Evolutionary conservation across 1,139 yeast genomes (phyloP).

Genomic region (Suhomyces coccinellae): DNA sequence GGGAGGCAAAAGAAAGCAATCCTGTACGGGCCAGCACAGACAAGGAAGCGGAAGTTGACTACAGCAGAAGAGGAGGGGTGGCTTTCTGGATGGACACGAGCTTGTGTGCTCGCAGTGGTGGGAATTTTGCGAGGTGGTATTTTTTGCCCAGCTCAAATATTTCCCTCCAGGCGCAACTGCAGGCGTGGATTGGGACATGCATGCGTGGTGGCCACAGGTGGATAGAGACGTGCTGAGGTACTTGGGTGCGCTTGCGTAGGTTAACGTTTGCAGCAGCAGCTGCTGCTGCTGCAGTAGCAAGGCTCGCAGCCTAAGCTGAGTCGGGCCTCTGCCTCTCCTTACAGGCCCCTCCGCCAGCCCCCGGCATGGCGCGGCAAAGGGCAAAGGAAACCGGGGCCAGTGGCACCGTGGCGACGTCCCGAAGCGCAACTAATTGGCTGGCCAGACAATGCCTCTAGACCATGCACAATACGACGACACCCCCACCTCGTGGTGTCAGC

Average conservation of each 20-base stretch:
- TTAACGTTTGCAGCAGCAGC: not conserved
- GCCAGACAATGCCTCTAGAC: too few relatives aligned
- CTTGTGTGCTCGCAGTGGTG: not conserved
- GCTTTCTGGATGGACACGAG: conserved; percentile 1
- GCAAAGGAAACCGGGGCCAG: too few relatives aligned
- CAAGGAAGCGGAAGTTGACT: not conserved
- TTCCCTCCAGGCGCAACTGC: not conserved
- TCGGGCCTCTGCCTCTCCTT: too few relatives aligned
- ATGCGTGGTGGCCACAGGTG: not conserved
- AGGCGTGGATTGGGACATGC: not conserved
- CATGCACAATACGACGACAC: too few relatives aligned
- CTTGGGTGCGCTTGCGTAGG: not conserved
- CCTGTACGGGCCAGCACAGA: not conserved
- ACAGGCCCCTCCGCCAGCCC: too few relatives aligned
- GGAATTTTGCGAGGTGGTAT: not conserved
- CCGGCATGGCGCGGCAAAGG: too few relatives aligned
- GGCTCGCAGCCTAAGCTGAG: too few relatives aligned
- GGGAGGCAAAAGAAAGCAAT: conserved; percentile 1
- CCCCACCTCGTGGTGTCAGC: not conserved
- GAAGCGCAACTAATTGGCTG: too few relatives aligned
- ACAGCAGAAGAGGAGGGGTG: not conserved
- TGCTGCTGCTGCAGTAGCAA: not conserved
- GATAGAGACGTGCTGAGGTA: not conserved
- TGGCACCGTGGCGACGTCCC: too few relatives aligned
- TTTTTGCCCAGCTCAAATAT: conserved; percentile 1